Evolutionary conservation across 805 yeast genomes (phyloP).

Genomic region (Spathaspora passalidarum): DNA sequence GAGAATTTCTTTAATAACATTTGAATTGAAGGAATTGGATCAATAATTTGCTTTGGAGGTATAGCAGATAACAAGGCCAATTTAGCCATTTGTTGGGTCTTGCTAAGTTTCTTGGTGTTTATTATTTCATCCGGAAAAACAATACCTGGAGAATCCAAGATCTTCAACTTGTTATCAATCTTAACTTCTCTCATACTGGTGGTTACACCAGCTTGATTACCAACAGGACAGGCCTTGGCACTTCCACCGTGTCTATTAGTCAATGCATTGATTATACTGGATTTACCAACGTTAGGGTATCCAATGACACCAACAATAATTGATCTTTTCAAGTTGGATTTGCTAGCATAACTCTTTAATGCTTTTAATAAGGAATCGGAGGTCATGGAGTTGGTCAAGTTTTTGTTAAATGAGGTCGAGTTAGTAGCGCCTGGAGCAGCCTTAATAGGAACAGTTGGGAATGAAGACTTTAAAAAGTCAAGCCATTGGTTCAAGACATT

Average conservation of each 20-base stretch:
- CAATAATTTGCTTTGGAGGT: constrained; percentile 80
- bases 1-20: constrained; percentile 73
- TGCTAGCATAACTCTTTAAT: constrained; percentile 79
- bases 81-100: constrained; percentile 78
- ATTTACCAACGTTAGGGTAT: constrained; percentile 96
- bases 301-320: constrained; percentile 95
- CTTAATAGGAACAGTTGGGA: constrained; percentile 89
- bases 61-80: constrained; percentile 83
- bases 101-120: constrained; percentile 42
- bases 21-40: constrained; percentile 80
- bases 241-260: constrained; percentile 75
- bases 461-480: constrained; percentile 68
- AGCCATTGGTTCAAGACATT: constrained; percentile 83
- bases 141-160: constrained; percentile 95
- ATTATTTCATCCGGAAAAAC: constrained; percentile 75
- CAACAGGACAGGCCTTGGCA: constrained; percentile 86
- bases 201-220: constrained; percentile 97
- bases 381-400: constrained; percentile 66
- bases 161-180: constrained; percentile 82
- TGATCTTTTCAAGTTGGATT: constrained; percentile 82
- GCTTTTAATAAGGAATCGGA: constrained; percentile 74
- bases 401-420: constrained; percentile 66
- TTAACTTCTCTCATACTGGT: constrained; percentile 89
- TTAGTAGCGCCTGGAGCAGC: constrained; percentile 76
- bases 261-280: constrained; percentile 88